Evolutionary conservation across 2,329 filamentous ascomycete genomes (phyloP).

Genomic region (Colletotrichum lentis): DNA sequence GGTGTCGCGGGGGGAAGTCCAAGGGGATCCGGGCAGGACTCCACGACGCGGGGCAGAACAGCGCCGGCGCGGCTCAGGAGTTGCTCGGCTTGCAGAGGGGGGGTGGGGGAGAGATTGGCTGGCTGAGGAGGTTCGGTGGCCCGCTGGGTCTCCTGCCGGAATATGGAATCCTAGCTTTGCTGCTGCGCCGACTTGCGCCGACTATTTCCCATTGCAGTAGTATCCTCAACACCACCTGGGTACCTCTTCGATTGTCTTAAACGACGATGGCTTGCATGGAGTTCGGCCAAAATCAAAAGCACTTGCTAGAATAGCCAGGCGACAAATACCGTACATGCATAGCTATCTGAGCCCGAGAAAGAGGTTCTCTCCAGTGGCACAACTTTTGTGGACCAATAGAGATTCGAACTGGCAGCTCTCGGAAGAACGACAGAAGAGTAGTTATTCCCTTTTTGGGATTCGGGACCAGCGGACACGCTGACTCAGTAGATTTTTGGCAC

Average conservation of each 20-base stretch:
- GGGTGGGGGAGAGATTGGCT: background rate
- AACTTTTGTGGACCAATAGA: background rate
- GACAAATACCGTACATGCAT: background rate
- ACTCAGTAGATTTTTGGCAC: slow-evolving; percentile 11
- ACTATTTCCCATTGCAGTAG: background rate
- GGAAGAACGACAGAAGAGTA: background rate
- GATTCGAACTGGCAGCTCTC: slow-evolving; percentile 23
- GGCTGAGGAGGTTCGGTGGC: slow-evolving; percentile 3
- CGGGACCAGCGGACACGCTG: background rate
- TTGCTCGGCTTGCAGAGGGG: slow-evolving; percentile 28
- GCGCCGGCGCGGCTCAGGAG: background rate
- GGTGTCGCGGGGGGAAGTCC: slow-evolving; percentile 2
- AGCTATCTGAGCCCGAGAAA: background rate
- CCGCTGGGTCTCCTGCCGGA: slow-evolving; percentile 10
- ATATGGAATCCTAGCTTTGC: background rate
- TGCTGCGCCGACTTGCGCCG: background rate
- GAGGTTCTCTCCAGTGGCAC: background rate
- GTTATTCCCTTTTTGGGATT: slow-evolving; percentile 9
- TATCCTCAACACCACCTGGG: background rate
- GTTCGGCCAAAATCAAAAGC: background rate
- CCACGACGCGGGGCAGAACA: slow-evolving; percentile 17
- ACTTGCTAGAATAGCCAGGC: background rate
- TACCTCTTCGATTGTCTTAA: background rate
- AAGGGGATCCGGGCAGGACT: slow-evolving; percentile 4
- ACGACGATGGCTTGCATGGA: background rate